Conservation (phyloP, 306 rosid genomes). For the Sicyos baderoa region DNA sequence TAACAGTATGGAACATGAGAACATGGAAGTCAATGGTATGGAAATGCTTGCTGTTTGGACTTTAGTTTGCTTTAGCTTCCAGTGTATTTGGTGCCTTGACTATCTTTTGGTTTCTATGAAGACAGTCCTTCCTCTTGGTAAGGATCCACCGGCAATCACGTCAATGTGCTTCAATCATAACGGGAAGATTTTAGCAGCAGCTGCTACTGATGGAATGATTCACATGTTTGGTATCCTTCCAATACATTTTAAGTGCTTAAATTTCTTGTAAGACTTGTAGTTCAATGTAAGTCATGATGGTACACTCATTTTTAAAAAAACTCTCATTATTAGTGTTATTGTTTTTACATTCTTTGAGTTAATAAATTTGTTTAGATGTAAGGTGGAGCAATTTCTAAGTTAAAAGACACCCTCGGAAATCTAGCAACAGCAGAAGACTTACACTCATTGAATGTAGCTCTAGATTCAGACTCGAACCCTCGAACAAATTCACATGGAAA, state of each 20-base stretch:
- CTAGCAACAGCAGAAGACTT: not conserved
- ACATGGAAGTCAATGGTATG: slow-evolving; percentile 90
- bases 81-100: slow-evolving; percentile 31
- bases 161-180: slow-evolving; percentile 94
- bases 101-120: slow-evolving; percentile 55
- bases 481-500: not conserved
- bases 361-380: too few species aligned
- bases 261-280: not conserved
- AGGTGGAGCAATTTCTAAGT: too few species aligned
- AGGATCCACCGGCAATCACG: slow-evolving; percentile 95
- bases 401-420: not conserved
- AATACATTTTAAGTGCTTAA: slow-evolving; percentile 10
- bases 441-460: not conserved
- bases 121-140: slow-evolving; percentile 98
- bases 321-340: not conserved
- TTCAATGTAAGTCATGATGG: not conserved
- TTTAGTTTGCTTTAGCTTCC: not conserved
- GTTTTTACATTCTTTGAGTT: too few species aligned
- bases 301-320: not conserved
- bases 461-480: not conserved
- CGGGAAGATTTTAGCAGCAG: slow-evolving; percentile 89
- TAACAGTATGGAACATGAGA: slow-evolving; percentile 97
- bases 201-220: slow-evolving; percentile 96
- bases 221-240: slow-evolving; percentile 97
- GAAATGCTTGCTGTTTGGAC: slow-evolving; percentile 28